Percentiles rank a stretch among this genome's conserved stretches.
Evolutionary conservation across 495 filamentous ascomycete genomes (phyloP).

Genomic region (Hyaloscypha variabilis): DNA sequence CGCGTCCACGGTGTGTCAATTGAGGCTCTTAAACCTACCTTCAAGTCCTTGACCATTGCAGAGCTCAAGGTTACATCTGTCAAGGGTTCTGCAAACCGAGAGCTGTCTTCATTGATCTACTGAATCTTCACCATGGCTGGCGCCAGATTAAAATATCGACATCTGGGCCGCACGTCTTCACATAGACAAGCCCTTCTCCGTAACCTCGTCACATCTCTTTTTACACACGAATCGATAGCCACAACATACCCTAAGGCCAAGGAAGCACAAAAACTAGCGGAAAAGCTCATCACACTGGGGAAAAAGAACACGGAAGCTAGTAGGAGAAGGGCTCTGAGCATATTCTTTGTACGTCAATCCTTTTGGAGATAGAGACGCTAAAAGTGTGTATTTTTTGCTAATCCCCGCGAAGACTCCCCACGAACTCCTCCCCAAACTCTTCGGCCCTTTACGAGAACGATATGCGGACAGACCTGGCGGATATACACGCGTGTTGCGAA

Average conservation of each 20-base stretch:
- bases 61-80: background rate
- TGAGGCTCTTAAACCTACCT: background rate
- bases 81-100: background rate
- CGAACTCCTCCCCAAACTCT: slow-evolving; percentile 78
- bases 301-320: slow-evolving; percentile 87
- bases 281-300: slow-evolving; percentile 89
- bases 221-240: slow-evolving; percentile 87
- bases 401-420: slow-evolving; percentile 30
- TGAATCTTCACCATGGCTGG: slow-evolving; percentile 69
- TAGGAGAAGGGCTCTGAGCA: slow-evolving; percentile 64
- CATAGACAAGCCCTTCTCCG: slow-evolving; percentile 93
- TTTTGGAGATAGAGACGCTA: slow-evolving; percentile 47
- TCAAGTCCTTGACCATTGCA: background rate
- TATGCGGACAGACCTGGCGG: slow-evolving; percentile 84
- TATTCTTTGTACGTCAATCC: slow-evolving; percentile 74
- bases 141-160: slow-evolving; percentile 80
- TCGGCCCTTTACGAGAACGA: slow-evolving; percentile 77
- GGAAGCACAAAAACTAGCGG: slow-evolving; percentile 89
- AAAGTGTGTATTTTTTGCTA: slow-evolving; percentile 70
- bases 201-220: slow-evolving; percentile 94
- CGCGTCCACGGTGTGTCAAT: background rate
- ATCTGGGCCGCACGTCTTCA: slow-evolving; percentile 78
- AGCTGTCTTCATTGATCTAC: background rate
- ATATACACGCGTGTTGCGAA: slow-evolving; percentile 90
- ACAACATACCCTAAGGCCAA: slow-evolving; percentile 98